Evolutionary conservation across 2,329 filamentous ascomycete species (phyloP).

Genomic region (Tolypocladium capitatum): DNA sequence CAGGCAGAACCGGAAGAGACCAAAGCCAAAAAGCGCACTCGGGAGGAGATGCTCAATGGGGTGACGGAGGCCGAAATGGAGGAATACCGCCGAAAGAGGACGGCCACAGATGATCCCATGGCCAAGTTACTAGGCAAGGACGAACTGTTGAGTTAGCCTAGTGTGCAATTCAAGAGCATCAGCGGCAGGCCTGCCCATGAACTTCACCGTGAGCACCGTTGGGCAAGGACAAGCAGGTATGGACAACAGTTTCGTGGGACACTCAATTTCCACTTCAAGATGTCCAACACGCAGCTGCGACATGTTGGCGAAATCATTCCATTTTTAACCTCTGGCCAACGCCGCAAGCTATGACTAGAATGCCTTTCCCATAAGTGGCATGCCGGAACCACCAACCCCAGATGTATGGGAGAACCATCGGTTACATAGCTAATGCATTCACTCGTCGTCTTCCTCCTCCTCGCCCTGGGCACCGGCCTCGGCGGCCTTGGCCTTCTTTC

Average conservation of each 20-base stretch:
- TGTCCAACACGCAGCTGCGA: not conserved
- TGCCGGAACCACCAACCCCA: constrained; percentile 17
- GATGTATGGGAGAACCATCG: constrained; percentile 16
- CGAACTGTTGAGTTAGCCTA: constrained; percentile 40
- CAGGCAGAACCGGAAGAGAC: constrained; percentile 17
- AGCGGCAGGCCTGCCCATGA: not conserved
- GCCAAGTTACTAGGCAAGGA: constrained; percentile 65
- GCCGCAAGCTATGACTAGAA: constrained; percentile 36
- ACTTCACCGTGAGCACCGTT: too few relatives aligned
- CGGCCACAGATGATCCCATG: constrained; percentile 74
- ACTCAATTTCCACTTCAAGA: not conserved
- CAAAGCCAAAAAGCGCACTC: constrained; percentile 53
- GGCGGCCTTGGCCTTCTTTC: constrained; percentile 98
- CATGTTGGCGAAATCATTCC: constrained; percentile 24
- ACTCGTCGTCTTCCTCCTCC: constrained; percentile 76
- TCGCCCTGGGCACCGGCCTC: constrained; percentile 70
- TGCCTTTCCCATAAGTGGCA: constrained; percentile 24
- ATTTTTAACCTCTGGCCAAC: constrained; percentile 36
- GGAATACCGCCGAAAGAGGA: constrained; percentile 64
- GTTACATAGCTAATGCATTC: constrained; percentile 26
- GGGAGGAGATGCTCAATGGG: constrained; percentile 66
- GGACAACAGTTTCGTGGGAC: not conserved
- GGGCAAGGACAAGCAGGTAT: not conserved
- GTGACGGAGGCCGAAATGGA: constrained; percentile 78
- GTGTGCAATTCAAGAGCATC: not conserved